phyloP scores from a whole-genome alignment of 176 grass and related monocot genomes.

The Oryza rufipogon region DNA sequence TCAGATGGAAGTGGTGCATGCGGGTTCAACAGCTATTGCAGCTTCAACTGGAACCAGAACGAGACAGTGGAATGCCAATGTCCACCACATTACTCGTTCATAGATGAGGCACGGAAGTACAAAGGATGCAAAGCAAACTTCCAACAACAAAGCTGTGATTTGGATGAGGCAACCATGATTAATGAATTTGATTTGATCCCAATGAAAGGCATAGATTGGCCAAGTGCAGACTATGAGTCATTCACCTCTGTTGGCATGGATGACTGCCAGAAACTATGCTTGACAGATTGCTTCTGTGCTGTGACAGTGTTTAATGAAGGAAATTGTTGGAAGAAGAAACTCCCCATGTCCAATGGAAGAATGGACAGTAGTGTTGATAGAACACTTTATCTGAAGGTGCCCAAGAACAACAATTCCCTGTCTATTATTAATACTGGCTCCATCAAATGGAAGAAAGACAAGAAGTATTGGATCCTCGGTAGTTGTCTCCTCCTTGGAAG shows the following conservation, averaged over 20 bases:
- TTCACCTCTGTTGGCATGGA: neutral
- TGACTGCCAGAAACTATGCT: constrained; percentile 14
- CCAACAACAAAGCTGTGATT: neutral
- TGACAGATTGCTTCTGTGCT: constrained; percentile 45
- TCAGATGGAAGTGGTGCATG: constrained; percentile 34
- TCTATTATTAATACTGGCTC: neutral
- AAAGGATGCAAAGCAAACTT: constrained; percentile 42
- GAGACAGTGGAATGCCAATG: constrained; percentile 33
- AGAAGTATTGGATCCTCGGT: constrained; percentile 15
- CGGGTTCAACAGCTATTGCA: constrained; percentile 56
- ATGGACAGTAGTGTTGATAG: neutral
- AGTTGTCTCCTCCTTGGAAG: constrained; percentile 16
- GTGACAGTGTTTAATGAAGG: neutral
- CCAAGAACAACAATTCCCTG: constrained; percentile 15
- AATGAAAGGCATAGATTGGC: constrained; percentile 33
- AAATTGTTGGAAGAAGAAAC: constrained; percentile 40
- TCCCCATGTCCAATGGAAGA: constrained; percentile 41
- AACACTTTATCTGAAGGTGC: constrained; percentile 35
- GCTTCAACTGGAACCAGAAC: neutral
- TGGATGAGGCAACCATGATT: neutral
- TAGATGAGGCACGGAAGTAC: constrained; percentile 32
- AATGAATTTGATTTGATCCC: constrained; percentile 6
- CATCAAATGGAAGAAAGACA: neutral
- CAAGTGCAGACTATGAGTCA: constrained; percentile 23
- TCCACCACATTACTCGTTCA: constrained; percentile 44